These are phyloP conservation scores for Serendipita sp. DNA, from an alignment of 768 basidiomycete genomes.

Conservation along the genomic window DNA sequence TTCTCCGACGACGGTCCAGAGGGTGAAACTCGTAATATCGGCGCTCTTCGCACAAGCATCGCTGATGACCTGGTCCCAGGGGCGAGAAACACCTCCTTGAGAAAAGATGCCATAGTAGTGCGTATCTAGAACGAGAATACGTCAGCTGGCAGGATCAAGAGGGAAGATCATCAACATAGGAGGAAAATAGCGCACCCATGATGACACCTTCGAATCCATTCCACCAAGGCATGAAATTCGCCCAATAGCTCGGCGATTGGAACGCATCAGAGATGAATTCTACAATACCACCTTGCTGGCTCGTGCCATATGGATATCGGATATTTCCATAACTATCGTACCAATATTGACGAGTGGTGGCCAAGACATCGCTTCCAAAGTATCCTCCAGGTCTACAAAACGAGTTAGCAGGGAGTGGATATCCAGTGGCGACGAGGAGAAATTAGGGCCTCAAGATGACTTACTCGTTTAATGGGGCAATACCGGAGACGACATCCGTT, in stretches of 20 bases:
- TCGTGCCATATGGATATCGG: conserved; percentile 29
- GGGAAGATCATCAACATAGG: not conserved
- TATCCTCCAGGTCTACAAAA: conserved; percentile 52
- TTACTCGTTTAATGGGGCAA: conserved; percentile 70
- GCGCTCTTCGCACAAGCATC: conserved; percentile 37
- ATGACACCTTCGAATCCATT: conserved; percentile 31
- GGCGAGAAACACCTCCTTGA: conserved; percentile 28
- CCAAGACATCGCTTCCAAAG: conserved; percentile 34
- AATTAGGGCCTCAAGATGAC: no score
- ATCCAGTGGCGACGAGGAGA: no score
- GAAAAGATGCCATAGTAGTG: conserved; percentile 6
- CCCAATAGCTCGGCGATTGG: conserved; percentile 57
- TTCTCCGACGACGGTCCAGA: conserved; percentile 81
- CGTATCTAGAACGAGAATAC: not conserved
- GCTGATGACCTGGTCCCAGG: conserved; percentile 40
- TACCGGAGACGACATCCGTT: conserved; percentile 41
- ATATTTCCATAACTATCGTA: conserved; percentile 16
- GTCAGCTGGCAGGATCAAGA: conserved; percentile 13
- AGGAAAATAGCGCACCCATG: conserved; percentile 28
- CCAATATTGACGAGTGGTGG: conserved; percentile 46
- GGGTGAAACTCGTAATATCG: conserved; percentile 34
- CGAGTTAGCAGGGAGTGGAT: not conserved
- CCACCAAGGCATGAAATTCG: conserved; percentile 32
- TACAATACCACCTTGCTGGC: conserved; percentile 38
- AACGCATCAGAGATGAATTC: conserved; percentile 68